Evolutionary conservation across 345 rosid species (phyloP).

Genomic region (Salix udensis): DNA sequence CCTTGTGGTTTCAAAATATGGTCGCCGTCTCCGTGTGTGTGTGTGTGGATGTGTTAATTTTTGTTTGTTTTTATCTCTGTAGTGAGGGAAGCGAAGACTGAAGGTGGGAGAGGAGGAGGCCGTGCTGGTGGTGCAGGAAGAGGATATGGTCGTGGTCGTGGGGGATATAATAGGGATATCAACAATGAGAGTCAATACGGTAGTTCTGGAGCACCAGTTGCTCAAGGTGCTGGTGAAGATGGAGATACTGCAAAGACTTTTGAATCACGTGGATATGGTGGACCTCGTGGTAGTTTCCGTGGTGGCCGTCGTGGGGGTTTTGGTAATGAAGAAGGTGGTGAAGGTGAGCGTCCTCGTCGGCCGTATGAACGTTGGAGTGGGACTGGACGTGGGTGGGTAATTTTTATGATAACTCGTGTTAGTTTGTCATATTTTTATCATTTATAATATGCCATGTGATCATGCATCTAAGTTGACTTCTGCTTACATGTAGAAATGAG

Average conservation of each 20-base stretch:
- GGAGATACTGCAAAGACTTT: conserved; percentile 16
- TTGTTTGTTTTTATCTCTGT: neutral
- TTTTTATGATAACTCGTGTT: neutral
- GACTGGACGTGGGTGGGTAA: conserved; percentile 26
- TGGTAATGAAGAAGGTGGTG: conserved; percentile 18
- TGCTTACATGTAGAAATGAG: conserved; percentile 12
- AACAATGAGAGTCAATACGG: conserved; percentile 9
- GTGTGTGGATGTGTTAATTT: neutral
- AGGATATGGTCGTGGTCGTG: conserved; percentile 19
- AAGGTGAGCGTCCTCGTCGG: conserved; percentile 23
- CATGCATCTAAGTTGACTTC: neutral
- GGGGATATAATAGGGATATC: conserved; percentile 19
- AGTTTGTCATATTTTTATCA: neutral
- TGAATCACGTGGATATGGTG: conserved; percentile 25
- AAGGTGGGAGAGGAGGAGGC: conserved; percentile 20
- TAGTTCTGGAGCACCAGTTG: conserved; percentile 1
- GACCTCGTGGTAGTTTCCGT: conserved; percentile 19
- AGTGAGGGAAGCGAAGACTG: conserved; percentile 24
- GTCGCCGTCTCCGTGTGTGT: too few species aligned
- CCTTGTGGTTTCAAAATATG: neutral
- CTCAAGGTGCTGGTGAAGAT: conserved; percentile 15
- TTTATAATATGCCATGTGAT: neutral
- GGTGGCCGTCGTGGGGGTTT: conserved; percentile 21
- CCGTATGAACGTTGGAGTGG: conserved; percentile 23
- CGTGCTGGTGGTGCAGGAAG: conserved; percentile 7